Conservation (phyloP, 2,329 filamentous ascomycete species). For the Cytospora piceae region DNA sequence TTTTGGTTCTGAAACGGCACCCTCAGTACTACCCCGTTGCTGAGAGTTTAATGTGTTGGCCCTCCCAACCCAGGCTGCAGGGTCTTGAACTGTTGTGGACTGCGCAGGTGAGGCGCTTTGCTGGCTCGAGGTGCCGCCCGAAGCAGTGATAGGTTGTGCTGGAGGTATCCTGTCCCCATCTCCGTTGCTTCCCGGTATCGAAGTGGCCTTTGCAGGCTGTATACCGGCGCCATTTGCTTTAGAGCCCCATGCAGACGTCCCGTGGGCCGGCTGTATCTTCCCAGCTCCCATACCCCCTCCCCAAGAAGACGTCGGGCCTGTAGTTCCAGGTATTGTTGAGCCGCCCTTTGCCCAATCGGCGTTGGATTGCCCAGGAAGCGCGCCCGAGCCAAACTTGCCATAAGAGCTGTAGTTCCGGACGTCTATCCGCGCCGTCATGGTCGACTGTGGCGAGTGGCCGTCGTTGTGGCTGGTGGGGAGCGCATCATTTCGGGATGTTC, state of each 20-base stretch:
- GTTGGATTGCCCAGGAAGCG: constrained; percentile 27
- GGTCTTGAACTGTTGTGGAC: not conserved
- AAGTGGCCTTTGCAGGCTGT: constrained; percentile 9
- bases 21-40: not conserved
- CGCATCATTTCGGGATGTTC: not conserved
- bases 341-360: constrained; percentile 18
- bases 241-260: constrained; percentile 11
- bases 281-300: constrained; percentile 7
- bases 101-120: not conserved
- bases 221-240: not conserved
- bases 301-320: constrained; percentile 9
- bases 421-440: not conserved
- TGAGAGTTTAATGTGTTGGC: too few species aligned
- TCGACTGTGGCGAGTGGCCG: not conserved
- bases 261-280: constrained; percentile 23
- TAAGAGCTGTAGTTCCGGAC: constrained; percentile 17
- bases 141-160: not conserved
- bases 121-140: not conserved
- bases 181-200: not conserved
- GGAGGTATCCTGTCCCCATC: not conserved
- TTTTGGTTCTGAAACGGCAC: not conserved
- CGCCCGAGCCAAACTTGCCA: constrained; percentile 26
- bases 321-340: constrained; percentile 1
- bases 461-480: not conserved
- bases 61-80: not conserved